phyloP scores from a whole-genome alignment of 768 basidiomycete genomes.

The Psilocybe azurescens region DNA sequence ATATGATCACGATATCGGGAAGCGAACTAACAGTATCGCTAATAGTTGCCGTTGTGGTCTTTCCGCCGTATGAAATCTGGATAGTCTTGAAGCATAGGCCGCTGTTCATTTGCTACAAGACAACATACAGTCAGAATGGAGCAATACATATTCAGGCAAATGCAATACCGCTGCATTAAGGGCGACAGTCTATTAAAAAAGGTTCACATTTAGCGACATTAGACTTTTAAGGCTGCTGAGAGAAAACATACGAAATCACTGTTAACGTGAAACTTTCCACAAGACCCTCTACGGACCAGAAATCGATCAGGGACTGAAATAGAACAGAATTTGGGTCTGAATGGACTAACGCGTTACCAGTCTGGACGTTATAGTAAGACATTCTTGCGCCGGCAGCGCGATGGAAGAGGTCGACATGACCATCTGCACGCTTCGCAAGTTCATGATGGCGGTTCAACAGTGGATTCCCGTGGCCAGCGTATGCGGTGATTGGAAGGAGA shows the following conservation, averaged over 20 bases:
- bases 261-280: slow-evolving; percentile 31
- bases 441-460: slow-evolving; percentile 50
- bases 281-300: slow-evolving; percentile 32
- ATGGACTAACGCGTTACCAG: slow-evolving; percentile 28
- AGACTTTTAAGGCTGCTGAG: neutral
- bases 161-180: slow-evolving; percentile 39
- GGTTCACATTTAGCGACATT: neutral
- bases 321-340: neutral
- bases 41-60: slow-evolving; percentile 60
- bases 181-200: slow-evolving; percentile 55
- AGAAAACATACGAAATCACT: slow-evolving; percentile 33
- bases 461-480: slow-evolving; percentile 36
- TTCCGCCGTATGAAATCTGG: slow-evolving; percentile 64
- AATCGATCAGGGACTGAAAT: slow-evolving; percentile 8
- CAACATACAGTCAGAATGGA: slow-evolving; percentile 21
- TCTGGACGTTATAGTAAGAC: slow-evolving; percentile 55
- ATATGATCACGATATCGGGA: neutral
- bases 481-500: slow-evolving; percentile 40
- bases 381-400: slow-evolving; percentile 46
- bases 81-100: slow-evolving; percentile 63
- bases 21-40: slow-evolving; percentile 56
- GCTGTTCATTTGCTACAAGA: slow-evolving; percentile 58
- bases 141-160: slow-evolving; percentile 1
- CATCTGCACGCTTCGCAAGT: slow-evolving; percentile 51
- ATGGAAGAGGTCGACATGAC: slow-evolving; percentile 44